phyloP scores from a whole-genome alignment of 2,329 filamentous ascomycete genomes.

The Ophiostoma australiae region DNA sequence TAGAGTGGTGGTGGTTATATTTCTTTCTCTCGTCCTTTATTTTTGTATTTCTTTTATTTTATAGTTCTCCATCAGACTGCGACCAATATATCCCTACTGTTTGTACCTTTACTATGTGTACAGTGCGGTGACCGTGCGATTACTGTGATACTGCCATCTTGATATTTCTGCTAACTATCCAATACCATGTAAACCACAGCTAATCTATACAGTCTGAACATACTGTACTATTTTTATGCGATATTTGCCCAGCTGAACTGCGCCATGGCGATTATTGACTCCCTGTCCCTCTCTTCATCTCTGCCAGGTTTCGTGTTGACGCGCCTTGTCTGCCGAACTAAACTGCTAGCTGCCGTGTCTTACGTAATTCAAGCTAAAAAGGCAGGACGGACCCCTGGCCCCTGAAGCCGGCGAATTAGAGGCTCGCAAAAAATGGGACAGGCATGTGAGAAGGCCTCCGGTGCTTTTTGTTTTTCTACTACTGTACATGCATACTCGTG shows the following conservation, averaged over 20 bases:
- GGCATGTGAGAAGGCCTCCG: slow-evolving; percentile 1
- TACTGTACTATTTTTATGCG: no score
- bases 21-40: not conserved
- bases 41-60: not conserved
- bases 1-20: not conserved
- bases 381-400: not conserved
- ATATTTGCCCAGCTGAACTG: slow-evolving; percentile 4
- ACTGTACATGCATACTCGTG: not conserved
- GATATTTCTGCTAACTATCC: no score
- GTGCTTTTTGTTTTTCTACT: not conserved
- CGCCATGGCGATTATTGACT: not conserved
- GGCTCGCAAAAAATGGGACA: not conserved
- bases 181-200: no score
- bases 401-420: not conserved
- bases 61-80: not conserved
- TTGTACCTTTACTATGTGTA: not conserved
- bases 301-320: not conserved
- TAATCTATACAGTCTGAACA: no score
- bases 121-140: no score
- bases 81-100: slow-evolving; percentile 9
- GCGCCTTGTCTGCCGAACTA: not conserved
- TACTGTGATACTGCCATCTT: no score
- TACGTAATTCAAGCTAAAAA: not conserved
- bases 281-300: not conserved
- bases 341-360: not conserved